Conservation (phyloP, 2,329 filamentous ascomycete species). For the Chaetomium sp. region DNA sequence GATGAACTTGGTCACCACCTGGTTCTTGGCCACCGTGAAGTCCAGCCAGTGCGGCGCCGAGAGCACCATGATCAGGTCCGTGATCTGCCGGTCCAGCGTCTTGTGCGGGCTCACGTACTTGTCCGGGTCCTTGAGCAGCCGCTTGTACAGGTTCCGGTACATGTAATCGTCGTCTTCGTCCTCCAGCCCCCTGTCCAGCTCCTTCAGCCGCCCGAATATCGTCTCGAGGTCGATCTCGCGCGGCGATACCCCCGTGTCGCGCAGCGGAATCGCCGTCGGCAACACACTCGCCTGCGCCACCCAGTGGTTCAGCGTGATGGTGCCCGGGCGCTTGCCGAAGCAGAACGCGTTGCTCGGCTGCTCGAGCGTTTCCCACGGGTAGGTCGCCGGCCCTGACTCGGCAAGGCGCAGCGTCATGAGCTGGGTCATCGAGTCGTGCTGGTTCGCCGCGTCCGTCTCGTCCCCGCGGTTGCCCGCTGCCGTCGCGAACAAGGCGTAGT, state of each 20-base stretch:
- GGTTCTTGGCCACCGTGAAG: conserved; percentile 62
- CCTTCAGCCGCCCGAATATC: conserved; percentile 53
- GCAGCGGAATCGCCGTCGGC: conserved; percentile 50
- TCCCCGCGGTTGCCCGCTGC: conserved; percentile 39
- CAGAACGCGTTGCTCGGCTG: conserved; percentile 66
- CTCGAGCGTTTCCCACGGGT: conserved; percentile 66
- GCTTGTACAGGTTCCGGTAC: conserved; percentile 60
- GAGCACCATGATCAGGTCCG: conserved; percentile 62
- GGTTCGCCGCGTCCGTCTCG: conserved; percentile 42
- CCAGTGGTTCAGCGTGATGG: conserved; percentile 66
- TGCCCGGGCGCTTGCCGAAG: conserved; percentile 60
- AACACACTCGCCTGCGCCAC: conserved; percentile 51
- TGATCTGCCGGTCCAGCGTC: conserved; percentile 64
- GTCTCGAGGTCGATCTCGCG: conserved; percentile 52
- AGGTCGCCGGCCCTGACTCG: conserved; percentile 35
- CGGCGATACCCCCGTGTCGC: conserved; percentile 52
- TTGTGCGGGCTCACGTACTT: conserved; percentile 54
- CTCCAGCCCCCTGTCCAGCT: conserved; percentile 50
- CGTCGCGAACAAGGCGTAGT: conserved; percentile 51
- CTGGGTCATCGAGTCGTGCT: conserved; percentile 51
- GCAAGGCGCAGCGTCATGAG: conserved; percentile 50
- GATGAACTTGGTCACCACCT: conserved; percentile 68
- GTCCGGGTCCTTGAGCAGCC: conserved; percentile 62
- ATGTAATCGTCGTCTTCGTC: conserved; percentile 53
- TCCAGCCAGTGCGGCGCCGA: conserved; percentile 68